These are phyloP conservation scores for Mallotus japonicus DNA, from an alignment of 441 rosid genomes.

Conservation along the genomic window DNA sequence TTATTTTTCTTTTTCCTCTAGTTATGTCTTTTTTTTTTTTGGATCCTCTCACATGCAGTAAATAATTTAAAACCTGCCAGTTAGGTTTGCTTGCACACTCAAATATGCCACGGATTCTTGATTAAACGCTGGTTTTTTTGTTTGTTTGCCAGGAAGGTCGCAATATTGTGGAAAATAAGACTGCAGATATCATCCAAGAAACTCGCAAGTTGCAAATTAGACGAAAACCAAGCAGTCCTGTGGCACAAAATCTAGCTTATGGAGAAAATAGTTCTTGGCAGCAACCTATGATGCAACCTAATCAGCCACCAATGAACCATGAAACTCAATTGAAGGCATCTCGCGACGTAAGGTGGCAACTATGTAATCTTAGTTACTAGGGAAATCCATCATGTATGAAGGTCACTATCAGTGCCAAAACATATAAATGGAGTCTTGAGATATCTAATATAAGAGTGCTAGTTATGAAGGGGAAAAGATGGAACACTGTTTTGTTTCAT, in stretches of 20 bases:
- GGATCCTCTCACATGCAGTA: no score
- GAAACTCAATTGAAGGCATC: constrained; percentile 96
- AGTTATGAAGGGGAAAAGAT: background rate
- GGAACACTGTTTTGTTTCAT: background rate
- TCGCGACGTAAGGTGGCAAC: constrained; percentile 96
- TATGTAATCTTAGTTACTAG: constrained; percentile 24
- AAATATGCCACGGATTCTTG: background rate
- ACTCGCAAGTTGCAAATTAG: constrained; percentile 63
- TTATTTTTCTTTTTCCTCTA: no score
- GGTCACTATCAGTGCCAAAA: background rate
- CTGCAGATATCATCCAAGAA: constrained; percentile 69
- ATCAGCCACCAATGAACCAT: constrained; percentile 47
- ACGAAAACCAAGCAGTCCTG: constrained; percentile 51
- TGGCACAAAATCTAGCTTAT: constrained; percentile 35
- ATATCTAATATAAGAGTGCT: background rate
- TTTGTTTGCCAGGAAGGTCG: constrained; percentile 65
- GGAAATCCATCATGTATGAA: background rate
- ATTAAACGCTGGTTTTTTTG: background rate
- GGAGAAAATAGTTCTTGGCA: constrained; percentile 45
- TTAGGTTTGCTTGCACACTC: background rate
- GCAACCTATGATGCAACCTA: constrained; percentile 43
- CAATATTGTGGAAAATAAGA: constrained; percentile 66
- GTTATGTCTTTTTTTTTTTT: no score
- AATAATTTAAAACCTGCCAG: background rate
- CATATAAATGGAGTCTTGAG: background rate